These are phyloP conservation scores for Coniochaeta sp. DNA, from an alignment of 2,329 filamentous ascomycete species.

Conservation along the genomic window DNA sequence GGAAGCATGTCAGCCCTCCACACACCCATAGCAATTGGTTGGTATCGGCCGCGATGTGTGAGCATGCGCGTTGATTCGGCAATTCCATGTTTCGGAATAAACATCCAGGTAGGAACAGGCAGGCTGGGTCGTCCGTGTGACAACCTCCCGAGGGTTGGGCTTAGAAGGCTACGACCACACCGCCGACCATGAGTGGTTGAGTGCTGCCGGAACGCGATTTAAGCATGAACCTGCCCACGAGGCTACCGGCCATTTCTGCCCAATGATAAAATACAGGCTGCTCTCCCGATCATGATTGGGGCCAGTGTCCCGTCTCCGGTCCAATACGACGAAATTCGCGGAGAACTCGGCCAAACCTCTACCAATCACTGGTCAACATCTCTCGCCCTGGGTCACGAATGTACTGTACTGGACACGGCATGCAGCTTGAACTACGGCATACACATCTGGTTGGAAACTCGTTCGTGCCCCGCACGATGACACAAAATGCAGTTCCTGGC, in stretches of 20 bases:
- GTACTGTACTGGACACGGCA: neutral
- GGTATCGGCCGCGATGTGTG: neutral
- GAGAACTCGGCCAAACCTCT: neutral
- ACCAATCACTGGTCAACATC: neutral
- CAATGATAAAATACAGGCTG: constrained; percentile 2
- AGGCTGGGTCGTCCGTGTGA: constrained; percentile 11
- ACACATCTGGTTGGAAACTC: no score
- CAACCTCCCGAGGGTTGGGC: constrained; percentile 15
- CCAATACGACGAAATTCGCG: neutral
- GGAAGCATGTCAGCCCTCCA: neutral
- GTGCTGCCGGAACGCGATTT: neutral
- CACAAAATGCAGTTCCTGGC: neutral
- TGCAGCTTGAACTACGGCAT: neutral
- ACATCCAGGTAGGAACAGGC: constrained; percentile 18
- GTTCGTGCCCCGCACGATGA: neutral
- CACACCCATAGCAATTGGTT: neutral
- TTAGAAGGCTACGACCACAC: neutral
- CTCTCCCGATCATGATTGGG: neutral
- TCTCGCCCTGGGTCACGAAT: neutral
- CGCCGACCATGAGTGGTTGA: neutral
- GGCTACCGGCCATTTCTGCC: constrained; percentile 2
- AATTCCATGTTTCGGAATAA: constrained; percentile 8
- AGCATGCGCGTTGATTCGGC: neutral
- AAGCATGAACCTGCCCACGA: neutral
- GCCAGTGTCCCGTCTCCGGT: neutral